phyloP scores from a whole-genome alignment of 2,329 filamentous ascomycete genomes.

The Stromatinia cepivora region DNA sequence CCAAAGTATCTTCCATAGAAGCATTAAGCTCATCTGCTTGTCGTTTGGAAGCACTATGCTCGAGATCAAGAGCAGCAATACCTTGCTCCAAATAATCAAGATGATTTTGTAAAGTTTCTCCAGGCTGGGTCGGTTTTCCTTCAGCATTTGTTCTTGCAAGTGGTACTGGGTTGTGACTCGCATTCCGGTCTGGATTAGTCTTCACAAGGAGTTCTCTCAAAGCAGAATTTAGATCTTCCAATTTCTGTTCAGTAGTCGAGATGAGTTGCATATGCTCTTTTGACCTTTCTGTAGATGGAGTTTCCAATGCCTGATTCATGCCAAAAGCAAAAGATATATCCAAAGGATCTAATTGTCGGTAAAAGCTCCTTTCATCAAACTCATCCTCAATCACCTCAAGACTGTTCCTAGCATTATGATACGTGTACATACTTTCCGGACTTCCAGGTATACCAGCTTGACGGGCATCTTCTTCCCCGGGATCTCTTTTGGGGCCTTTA shows the following conservation, averaged over 20 bases:
- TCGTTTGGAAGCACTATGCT: conserved; percentile 44
- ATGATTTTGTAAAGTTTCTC: conserved; percentile 55
- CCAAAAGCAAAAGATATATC: conserved; percentile 48
- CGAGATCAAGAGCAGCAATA: conserved; percentile 59
- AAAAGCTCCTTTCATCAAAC: conserved; percentile 77
- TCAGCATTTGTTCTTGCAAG: conserved; percentile 47
- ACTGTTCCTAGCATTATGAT: conserved; percentile 61
- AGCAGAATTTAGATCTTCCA: conserved; percentile 67
- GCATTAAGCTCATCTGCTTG: conserved; percentile 34
- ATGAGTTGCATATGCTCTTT: conserved; percentile 51
- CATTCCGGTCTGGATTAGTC: conserved; percentile 52
- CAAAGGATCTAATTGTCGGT: conserved; percentile 65
- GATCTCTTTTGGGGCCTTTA: conserved; percentile 60
- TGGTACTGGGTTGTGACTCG: conserved; percentile 32
- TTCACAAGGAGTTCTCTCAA: conserved; percentile 66
- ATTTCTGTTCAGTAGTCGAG: conserved; percentile 60
- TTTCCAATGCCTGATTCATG: conserved; percentile 24
- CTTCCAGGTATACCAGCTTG: conserved; percentile 64
- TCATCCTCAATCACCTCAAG: conserved; percentile 57
- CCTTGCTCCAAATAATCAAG: conserved; percentile 71
- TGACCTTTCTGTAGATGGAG: conserved; percentile 25
- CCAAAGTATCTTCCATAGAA: conserved; percentile 53
- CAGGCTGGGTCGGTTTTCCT: conserved; percentile 45
- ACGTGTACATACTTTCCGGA: conserved; percentile 74
- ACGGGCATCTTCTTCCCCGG: conserved; percentile 45